Base-by-base conservation (phyloP, 129 eudicot genomes). In the Flaveria sonorensis region DNA sequence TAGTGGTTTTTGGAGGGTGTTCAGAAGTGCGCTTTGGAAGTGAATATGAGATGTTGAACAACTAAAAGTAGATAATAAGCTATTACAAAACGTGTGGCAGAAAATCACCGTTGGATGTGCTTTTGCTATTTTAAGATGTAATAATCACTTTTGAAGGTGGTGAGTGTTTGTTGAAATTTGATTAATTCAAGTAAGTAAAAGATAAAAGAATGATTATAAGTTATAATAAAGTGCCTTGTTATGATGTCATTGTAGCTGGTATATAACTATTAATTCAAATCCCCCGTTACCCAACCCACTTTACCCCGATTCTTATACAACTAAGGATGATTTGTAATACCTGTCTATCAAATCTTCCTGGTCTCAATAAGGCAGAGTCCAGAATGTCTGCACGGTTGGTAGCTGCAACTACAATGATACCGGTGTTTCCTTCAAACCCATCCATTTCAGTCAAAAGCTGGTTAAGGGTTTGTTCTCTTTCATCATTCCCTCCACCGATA, bases 371-470 rank as follows among this genome's bases (percentile, higher is more conserved):
- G n/a, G 99, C 99, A 13, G 97, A 88, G 71, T 95, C 99, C 19
- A 95, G 92, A 85, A 91, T 89, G 80, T 95, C 99, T 4, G 99
- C 96, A 70, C 97, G 88, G 57, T 95, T 95, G 59, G 99, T 95
- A 66, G 99, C 99, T 24, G 99, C 99, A 86, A 95, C 74, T 0
- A 95, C 99, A 71, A 95, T 91, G 28, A 95, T 52, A 51, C 99
- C 99, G 1, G 97, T 89, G 71, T 91, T 95, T 36, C 97, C 97
- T 84, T 91, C 96, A 72, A 95, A 95, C 40, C 99, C 99, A 72
- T 95, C 99, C 99, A 95, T 91, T 80, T 91, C 99, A 5, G 97
- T 91, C 84, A 95, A 86, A 65, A 95, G 96, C 83, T 95, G 99
- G 74, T 91, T 95, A 30, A 95, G 86, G 24, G 99, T 95, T 68